phyloP scores from a whole-genome alignment of 2,329 filamentous ascomycete genomes.

The Plenodomus tracheiphilus region DNA sequence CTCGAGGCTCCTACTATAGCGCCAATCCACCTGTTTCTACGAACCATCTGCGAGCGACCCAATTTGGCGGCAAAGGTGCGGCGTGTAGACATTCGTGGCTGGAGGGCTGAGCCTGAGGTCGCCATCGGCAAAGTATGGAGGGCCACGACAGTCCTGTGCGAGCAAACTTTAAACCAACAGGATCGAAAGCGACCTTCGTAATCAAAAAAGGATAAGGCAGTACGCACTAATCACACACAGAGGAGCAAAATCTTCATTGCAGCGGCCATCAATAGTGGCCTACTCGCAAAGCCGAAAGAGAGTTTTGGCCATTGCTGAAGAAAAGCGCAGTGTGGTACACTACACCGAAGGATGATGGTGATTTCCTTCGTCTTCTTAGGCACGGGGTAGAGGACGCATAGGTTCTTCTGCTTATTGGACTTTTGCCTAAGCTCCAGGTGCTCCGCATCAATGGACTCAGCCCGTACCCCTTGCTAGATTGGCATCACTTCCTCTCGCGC shows the following conservation, averaged over 20 bases:
- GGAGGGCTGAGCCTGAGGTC: constrained; percentile 11
- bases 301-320: not conserved
- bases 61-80: constrained; percentile 6
- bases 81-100: constrained; percentile 8
- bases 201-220: not conserved
- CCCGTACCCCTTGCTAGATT: constrained; percentile 3
- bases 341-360: not conserved
- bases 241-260: not conserved
- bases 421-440: not conserved
- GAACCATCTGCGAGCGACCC: constrained; percentile 1
- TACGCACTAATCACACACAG: not conserved
- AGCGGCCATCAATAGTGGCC: not conserved
- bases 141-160: not conserved
- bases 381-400: constrained; percentile 3
- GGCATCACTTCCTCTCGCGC: constrained; percentile 3
- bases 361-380: constrained; percentile 2
- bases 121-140: constrained; percentile 4
- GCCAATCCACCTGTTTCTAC: constrained; percentile 2
- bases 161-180: not conserved
- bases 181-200: not conserved
- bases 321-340: constrained; percentile 4
- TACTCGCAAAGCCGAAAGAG: not conserved
- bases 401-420: not conserved
- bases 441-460: not conserved
- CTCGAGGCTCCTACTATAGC: not conserved